Evolutionary conservation across 108 stramenopile species (phyloP).

Genomic region (Nannochloropsis gaditana): DNA sequence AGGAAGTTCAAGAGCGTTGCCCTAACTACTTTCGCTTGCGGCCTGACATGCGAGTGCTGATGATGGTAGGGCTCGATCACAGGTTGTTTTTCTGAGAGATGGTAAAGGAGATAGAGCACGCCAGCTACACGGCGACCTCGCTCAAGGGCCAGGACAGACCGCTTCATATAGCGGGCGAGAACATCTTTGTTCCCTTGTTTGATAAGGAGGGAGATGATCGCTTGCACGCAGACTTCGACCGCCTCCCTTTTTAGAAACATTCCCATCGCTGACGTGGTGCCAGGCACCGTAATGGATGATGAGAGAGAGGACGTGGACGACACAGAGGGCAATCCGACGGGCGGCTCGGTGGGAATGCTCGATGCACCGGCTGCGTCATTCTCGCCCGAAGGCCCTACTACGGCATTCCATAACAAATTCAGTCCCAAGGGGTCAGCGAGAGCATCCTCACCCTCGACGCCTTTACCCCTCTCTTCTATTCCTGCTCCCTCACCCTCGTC

Average conservation of each 20-base stretch:
- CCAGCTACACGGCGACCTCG: not conserved
- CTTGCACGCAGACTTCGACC: not conserved
- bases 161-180: not conserved
- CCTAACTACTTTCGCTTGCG: not conserved
- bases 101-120: not conserved
- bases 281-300: no score
- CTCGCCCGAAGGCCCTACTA: not conserved
- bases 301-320: not conserved
- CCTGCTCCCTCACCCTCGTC: not conserved
- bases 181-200: not conserved
- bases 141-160: not conserved
- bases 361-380: not conserved
- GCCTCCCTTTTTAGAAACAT: not conserved
- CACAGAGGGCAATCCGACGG: not conserved
- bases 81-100: not conserved
- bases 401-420: not conserved
- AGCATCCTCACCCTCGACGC: not conserved
- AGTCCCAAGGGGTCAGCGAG: not conserved
- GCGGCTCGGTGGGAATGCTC: not conserved
- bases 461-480: not conserved
- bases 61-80: not conserved
- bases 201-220: not conserved
- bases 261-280: no score
- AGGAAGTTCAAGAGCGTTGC: not conserved
- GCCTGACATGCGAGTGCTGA: not conserved